phyloP scores from a whole-genome alignment of 768 basidiomycete genomes.

The Cantharellus cinnabarinus region DNA sequence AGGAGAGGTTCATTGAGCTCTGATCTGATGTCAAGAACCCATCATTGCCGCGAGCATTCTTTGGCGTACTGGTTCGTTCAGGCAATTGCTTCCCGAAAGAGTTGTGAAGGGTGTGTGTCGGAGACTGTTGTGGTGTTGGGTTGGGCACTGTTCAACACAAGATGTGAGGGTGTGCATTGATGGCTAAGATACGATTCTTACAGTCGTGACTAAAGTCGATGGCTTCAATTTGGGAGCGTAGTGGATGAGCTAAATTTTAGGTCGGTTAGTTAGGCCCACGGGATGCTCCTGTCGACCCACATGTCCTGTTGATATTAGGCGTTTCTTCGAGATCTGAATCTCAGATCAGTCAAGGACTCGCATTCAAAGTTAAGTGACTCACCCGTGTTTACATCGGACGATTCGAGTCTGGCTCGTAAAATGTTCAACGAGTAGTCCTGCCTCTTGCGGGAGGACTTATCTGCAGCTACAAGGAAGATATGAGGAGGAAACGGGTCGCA shows the following conservation, averaged over 20 bases:
- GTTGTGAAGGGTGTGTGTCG: neutral
- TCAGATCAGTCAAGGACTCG: neutral
- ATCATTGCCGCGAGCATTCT: too few species aligned
- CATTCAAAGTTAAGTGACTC: too few species aligned
- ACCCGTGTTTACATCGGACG: neutral
- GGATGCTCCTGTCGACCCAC: neutral
- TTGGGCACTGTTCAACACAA: neutral
- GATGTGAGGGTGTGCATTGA: neutral
- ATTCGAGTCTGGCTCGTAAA: neutral
- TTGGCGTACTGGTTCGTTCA: too few species aligned
- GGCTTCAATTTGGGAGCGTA: neutral
- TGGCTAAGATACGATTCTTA: neutral
- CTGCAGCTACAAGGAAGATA: too few species aligned
- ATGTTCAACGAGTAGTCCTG: neutral
- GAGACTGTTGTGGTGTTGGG: neutral
- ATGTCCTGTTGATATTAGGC: neutral
- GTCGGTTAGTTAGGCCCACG: too few species aligned
- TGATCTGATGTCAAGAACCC: too few species aligned
- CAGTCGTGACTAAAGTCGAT: neutral
- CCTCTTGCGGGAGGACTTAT: too few species aligned
- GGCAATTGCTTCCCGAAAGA: too few species aligned
- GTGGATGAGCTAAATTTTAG: neutral
- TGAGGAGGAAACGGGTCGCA: too few species aligned
- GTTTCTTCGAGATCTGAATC: neutral
- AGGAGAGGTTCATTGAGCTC: too few species aligned